Conservation (phyloP, 768 basidiomycete genomes). For the Epithele typhae region DNA sequence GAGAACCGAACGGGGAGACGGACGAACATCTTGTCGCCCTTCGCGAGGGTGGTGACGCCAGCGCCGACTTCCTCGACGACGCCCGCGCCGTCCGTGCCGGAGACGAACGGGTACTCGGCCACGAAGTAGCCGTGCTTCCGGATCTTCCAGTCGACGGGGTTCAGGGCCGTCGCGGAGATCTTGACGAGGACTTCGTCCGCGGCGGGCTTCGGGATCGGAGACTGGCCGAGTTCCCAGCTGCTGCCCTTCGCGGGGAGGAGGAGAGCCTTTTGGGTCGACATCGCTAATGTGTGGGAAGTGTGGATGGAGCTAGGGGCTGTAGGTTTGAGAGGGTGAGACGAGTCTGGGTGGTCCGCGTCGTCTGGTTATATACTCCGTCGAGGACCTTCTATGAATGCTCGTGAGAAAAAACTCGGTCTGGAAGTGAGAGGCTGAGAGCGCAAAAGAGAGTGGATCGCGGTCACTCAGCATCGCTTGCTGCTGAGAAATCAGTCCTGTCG, state of each 20-base stretch:
- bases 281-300: too few relatives aligned
- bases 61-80: conserved; percentile 29
- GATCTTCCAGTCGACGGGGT: conserved; percentile 53
- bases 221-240: background rate
- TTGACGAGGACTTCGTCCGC: conserved; percentile 46
- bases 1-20: background rate
- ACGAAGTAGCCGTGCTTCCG: conserved; percentile 27
- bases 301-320: too few relatives aligned
- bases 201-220: conserved; percentile 36
- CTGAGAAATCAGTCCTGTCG: too few relatives aligned
- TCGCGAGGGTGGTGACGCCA: conserved; percentile 28
- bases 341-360: too few relatives aligned
- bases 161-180: conserved; percentile 43
- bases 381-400: too few relatives aligned
- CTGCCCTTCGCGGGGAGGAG: conserved; percentile 2
- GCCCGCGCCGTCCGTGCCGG: conserved; percentile 20
- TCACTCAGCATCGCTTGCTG: too few relatives aligned
- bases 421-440: too few relatives aligned
- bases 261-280: conserved; percentile 15
- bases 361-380: too few relatives aligned
- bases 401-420: too few relatives aligned
- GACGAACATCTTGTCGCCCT: conserved; percentile 25
- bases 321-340: too few relatives aligned
- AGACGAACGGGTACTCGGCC: conserved; percentile 18
- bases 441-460: too few relatives aligned